Percentiles rank a stretch among this genome's conserved stretches.
phyloP scores from a whole-genome alignment of 2,329 filamentous ascomycete species.

The Stemphylium lycopersici region DNA sequence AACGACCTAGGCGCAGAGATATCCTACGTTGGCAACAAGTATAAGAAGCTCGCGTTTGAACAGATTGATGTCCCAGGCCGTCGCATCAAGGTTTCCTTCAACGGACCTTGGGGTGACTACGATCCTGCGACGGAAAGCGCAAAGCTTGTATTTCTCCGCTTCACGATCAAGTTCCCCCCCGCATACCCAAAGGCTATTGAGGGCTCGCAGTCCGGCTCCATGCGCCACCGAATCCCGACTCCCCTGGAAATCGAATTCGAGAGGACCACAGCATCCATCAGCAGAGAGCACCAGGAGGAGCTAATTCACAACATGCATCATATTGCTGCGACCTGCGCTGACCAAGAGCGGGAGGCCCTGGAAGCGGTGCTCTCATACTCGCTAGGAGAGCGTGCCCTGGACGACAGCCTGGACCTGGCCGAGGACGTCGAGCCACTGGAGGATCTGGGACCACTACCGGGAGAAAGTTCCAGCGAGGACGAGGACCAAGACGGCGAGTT shows the following conservation, averaged over 20 bases:
- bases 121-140: slow-evolving; percentile 29
- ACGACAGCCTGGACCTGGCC: slow-evolving; percentile 59
- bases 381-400: slow-evolving; percentile 63
- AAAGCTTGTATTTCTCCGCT: slow-evolving; percentile 60
- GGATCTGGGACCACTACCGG: slow-evolving; percentile 37
- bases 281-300: slow-evolving; percentile 55
- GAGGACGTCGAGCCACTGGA: slow-evolving; percentile 62
- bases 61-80: slow-evolving; percentile 62
- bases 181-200: slow-evolving; percentile 62
- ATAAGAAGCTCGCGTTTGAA: slow-evolving; percentile 66
- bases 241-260: slow-evolving; percentile 61
- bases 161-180: slow-evolving; percentile 63
- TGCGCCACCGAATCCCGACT: slow-evolving; percentile 45
- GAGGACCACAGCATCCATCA: slow-evolving; percentile 61
- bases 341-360: slow-evolving; percentile 61
- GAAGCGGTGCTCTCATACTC: slow-evolving; percentile 67
- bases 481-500: slow-evolving; percentile 67
- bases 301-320: slow-evolving; percentile 59
- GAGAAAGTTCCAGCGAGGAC: slow-evolving; percentile 85
- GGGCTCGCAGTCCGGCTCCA: slow-evolving; percentile 27
- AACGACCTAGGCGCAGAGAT: slow-evolving; percentile 63
- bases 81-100: slow-evolving; percentile 62
- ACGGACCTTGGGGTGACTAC: slow-evolving; percentile 64
- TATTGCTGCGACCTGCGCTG: slow-evolving; percentile 62
- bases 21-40: slow-evolving; percentile 65